Percentiles rank a stretch among this genome's conserved stretches.
Conservation (phyloP, 1,284 basidiomycete species). For the Cutaneotrichosporon arboriforme region DNA sequence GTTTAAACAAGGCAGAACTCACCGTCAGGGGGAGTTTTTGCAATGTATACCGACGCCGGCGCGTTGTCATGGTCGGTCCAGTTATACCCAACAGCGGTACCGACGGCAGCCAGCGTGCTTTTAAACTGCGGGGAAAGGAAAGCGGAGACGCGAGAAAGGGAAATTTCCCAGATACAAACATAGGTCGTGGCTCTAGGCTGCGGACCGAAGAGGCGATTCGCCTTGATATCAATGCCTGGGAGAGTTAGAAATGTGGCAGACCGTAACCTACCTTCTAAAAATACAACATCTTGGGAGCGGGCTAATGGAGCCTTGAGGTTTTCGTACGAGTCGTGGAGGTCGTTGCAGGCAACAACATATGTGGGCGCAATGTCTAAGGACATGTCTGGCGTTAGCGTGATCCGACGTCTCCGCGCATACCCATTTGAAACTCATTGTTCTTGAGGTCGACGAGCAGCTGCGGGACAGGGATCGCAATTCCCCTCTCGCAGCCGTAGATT, state of each 20-base stretch:
- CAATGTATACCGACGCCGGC: slow-evolving; percentile 64
- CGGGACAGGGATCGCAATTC: slow-evolving; percentile 58
- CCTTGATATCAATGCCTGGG: slow-evolving; percentile 68
- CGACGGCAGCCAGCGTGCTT: slow-evolving; percentile 54
- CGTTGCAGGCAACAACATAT: slow-evolving; percentile 53
- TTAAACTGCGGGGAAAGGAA: slow-evolving; percentile 58
- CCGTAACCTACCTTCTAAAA: slow-evolving; percentile 60
- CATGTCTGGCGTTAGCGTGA: slow-evolving; percentile 57
- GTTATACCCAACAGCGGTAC: slow-evolving; percentile 60
- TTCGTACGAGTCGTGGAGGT: slow-evolving; percentile 52
- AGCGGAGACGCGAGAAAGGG: slow-evolving; percentile 59
- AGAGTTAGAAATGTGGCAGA: neutral
- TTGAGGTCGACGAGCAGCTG: slow-evolving; percentile 69
- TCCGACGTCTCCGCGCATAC: slow-evolving; percentile 49
- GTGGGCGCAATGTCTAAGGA: slow-evolving; percentile 65
- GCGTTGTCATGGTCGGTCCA: slow-evolving; percentile 72
- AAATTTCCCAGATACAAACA: slow-evolving; percentile 82
- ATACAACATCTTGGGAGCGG: slow-evolving; percentile 43
- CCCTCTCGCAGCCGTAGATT: slow-evolving; percentile 62
- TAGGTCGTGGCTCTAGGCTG: slow-evolving; percentile 77
- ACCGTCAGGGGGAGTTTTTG: slow-evolving; percentile 69
- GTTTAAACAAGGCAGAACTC: slow-evolving; percentile 26
- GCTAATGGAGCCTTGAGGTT: slow-evolving; percentile 20
- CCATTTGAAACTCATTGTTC: slow-evolving; percentile 80
- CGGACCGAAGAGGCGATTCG: slow-evolving; percentile 80